A percentile compares a stretch with the other conserved stretches of the same genome.
Evolutionary conservation across 306 rosid species (phyloP).

Genomic region (Prunus armeniaca): DNA sequence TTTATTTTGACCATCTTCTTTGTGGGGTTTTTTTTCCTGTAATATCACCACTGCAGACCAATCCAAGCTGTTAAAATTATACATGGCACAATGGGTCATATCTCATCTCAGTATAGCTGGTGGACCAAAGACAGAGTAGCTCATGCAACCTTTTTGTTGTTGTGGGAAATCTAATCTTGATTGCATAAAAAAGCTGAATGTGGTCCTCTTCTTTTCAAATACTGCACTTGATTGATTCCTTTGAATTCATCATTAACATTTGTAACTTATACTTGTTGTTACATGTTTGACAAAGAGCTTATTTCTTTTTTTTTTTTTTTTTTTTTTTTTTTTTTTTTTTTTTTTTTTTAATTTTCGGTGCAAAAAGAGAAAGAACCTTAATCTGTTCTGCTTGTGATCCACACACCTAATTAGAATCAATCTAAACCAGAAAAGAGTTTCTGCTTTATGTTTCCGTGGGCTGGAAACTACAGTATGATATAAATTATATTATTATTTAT

Average conservation of each 20-base stretch:
- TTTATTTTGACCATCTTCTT: not conserved
- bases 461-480: not conserved
- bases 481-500: not conserved
- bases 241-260: constrained; percentile 26
- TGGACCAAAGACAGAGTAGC: constrained; percentile 25
- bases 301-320: not conserved
- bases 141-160: constrained; percentile 27
- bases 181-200: constrained; percentile 25
- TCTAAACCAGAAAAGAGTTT: not conserved
- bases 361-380: too few species aligned
- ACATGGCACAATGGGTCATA: not conserved
- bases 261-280: constrained; percentile 10
- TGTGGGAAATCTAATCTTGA: constrained; percentile 29
- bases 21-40: not conserved
- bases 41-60: not conserved
- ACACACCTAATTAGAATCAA: too few species aligned
- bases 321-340: not conserved
- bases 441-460: not conserved
- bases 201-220: constrained; percentile 33
- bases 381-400: too few species aligned
- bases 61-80: constrained; percentile 12
- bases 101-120: not conserved
- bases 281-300: not conserved
- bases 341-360: not conserved
- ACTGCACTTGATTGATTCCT: constrained; percentile 21